Evolutionary conservation across 192 early-diverging fungal genomes (phyloP), one percentile per base, ranked within the genome.

Genomic region (Coemansia sp.): DNA sequence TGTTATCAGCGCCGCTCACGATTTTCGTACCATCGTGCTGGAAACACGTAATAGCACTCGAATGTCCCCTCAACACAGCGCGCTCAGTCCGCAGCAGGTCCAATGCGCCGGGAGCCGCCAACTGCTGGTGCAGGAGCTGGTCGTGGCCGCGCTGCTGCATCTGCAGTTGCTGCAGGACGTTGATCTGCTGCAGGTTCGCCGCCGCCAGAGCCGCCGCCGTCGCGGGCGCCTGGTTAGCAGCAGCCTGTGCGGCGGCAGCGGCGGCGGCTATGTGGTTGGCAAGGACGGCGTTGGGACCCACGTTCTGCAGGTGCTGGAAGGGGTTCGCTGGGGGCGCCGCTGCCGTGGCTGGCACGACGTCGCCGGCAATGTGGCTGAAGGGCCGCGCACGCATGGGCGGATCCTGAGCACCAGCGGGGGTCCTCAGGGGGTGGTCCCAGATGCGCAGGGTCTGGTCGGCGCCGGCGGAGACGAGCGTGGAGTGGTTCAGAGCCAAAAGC

Each of bases 1-100:
- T 93, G 6, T 91, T 92, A 64, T 97, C 98, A 4, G 93, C 93
- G 3, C 98, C 98, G 16, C 93, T 95, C 33, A 98, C 94, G 19
- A 98, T 91, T 53, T 97, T 97, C 35, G 88, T 84, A 11, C 86
- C 88, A 73, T 99, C 98, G 74, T 97, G 93, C 74, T 99, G 97
- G 83, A 99, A 97, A 68, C 97, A 98, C 3, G 98, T 99, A 51
- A 99, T 99, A 9, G 98, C 96, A 4, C 67, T 77, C 3, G 74
- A 63, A 41, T 85, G 34, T 87, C 92, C 35, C 72, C 71, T 71
- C 94, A 95, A n/a, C 85, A 82, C 66, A 24, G 50, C 50, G 3
- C 95, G 41, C 85, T 90, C 62, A 89, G 86, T 46, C 86, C 81
- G 85, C 8, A 82, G 42, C 29, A 82, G 40, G 24, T 79, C 72